Conservation (phyloP, 495 filamentous ascomycete species). For the Podospora tetraspora region DNA sequence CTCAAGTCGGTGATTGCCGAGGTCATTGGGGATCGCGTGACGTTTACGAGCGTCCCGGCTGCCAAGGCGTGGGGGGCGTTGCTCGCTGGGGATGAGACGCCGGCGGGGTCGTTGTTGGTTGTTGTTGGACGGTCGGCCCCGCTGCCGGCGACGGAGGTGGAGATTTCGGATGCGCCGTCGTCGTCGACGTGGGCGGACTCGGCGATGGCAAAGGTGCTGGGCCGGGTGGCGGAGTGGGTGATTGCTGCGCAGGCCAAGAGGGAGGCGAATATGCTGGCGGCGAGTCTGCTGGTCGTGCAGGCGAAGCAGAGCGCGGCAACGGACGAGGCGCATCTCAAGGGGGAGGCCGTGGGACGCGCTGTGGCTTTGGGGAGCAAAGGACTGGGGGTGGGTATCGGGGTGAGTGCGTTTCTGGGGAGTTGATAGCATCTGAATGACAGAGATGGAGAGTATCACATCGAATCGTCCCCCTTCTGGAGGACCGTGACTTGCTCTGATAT, state of each 20-base stretch:
- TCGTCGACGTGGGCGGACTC: background rate
- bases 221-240: slow-evolving; percentile 53
- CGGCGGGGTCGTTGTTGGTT: slow-evolving; percentile 1
- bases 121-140: background rate
- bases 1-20: slow-evolving; percentile 9
- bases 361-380: too few relatives aligned
- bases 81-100: background rate
- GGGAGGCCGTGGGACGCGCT: background rate
- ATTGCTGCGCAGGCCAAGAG: slow-evolving; percentile 48
- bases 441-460: too few relatives aligned
- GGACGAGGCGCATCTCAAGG: background rate
- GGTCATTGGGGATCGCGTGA: background rate
- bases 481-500: background rate
- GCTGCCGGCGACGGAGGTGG: background rate
- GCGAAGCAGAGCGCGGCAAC: slow-evolving; percentile 35
- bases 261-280: slow-evolving; percentile 37
- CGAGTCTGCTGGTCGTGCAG: slow-evolving; percentile 68
- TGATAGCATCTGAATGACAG: too few relatives aligned
- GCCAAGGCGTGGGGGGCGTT: background rate
- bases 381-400: too few relatives aligned
- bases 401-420: too few relatives aligned
- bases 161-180: background rate
- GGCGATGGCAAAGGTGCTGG: slow-evolving; percentile 53
- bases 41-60: background rate
- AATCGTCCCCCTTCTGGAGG: too few relatives aligned